Percentiles rank a stretch among this genome's conserved stretches.
Conservation (phyloP, 495 filamentous ascomycete species). For the Daldinia grandis region DNA sequence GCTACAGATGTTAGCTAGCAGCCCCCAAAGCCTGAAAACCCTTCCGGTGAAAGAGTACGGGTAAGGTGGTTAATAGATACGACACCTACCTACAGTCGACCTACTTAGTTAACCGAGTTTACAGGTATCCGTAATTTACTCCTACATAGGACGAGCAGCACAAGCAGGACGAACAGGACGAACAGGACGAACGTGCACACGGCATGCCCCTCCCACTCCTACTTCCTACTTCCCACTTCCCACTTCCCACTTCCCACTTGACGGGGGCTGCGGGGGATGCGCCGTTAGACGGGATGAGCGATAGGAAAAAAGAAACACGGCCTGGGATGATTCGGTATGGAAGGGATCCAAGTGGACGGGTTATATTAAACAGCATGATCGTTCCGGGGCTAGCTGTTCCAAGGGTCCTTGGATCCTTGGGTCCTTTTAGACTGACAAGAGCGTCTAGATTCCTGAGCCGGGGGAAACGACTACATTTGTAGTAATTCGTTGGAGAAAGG, state of each 20-base stretch:
- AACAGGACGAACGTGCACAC: conserved; percentile 21
- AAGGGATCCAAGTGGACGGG: conserved; percentile 41
- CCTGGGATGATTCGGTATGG: conserved; percentile 23
- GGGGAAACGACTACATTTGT: neutral
- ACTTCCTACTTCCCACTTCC: neutral
- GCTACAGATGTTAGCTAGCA: conserved; percentile 5
- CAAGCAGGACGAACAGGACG: no score
- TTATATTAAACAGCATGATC: conserved; percentile 37
- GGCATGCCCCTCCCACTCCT: conserved; percentile 17
- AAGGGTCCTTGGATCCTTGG: conserved; percentile 11
- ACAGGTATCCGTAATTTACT: conserved; percentile 7
- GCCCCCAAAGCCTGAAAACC: neutral
- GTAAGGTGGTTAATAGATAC: no score
- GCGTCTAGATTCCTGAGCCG: conserved; percentile 10
- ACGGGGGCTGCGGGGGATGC: conserved; percentile 17
- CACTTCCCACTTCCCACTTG: neutral
- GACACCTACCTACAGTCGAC: neutral
- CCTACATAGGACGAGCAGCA: no score
- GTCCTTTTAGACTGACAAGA: neutral
- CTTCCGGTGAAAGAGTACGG: neutral
- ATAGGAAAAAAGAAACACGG: conserved; percentile 30
- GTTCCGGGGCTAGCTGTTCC: conserved; percentile 31
- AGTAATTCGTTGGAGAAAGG: conserved; percentile 1
- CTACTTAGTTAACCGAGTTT: neutral
- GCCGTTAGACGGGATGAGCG: conserved; percentile 26